Base-by-base conservation (phyloP, 805 yeast genomes). In the Saccharomycopsis sp. region DNA sequence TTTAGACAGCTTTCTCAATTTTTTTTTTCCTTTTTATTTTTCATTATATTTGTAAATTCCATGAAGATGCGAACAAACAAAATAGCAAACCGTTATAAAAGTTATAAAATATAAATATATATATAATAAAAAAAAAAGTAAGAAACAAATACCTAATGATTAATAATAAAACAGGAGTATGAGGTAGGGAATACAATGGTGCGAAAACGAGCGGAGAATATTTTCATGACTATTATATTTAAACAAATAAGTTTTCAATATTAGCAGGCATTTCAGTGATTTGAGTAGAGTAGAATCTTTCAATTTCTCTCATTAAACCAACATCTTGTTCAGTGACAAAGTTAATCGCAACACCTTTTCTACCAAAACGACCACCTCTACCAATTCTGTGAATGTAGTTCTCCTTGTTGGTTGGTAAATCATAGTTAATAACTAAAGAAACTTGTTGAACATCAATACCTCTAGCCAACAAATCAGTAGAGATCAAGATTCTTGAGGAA, bases 401-500 rank as follows among this genome's bases (percentile, higher is more conserved):
- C 67, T 89, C 96, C 65, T 84, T 79, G 71, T 82, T 84, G 55
- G 78, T 73, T 36, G 97, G 97, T 57, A 89, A 69, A 66, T 89
- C 97, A 70, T 87, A 89, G 74, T 89, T 89, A 54, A 89, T 85
- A 53, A 89, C 97, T 55, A 90, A 74, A 26, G 96, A 87, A 47
- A 89, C 96, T 70, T 89, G 97, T 71, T 89, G 97, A 44, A 89
- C 96, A 70, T 89, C 97, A 55, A 89, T 89, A 67, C 97, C 97
- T 69, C 97, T 80, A 31, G 97, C 97, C 80, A 89, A 86, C 53
- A 89, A 85, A 66, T 89, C 97, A 44, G 97, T 89, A 29, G 96
- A 77, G 55, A 89, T 90, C 60, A 90, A 72, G 43, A 90, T 90
- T 63, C 97, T 78, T 29, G 97, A 86, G 51, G 87, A 81, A 47